Evolutionary conservation across 345 rosid genomes (phyloP).

Genomic region (Bruguiera gymnorhiza): DNA sequence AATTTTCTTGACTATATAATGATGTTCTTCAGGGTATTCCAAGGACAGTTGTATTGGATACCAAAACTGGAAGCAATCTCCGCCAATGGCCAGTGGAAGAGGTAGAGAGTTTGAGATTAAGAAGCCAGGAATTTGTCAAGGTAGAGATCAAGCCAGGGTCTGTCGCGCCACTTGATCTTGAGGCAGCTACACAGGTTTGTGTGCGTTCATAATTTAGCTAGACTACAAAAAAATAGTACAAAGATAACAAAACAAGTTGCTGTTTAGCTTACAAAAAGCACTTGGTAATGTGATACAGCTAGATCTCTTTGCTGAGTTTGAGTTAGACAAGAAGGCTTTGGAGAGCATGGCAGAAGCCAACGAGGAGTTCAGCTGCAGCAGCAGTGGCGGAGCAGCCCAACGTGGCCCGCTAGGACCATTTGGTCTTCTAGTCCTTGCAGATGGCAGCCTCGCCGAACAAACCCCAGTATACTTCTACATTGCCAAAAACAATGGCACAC

Average conservation of each 20-base stretch:
- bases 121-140: slow-evolving; percentile 41
- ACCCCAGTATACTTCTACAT: slow-evolving; percentile 88
- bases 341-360: slow-evolving; percentile 34
- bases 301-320: slow-evolving; percentile 60
- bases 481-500: slow-evolving; percentile 51
- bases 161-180: slow-evolving; percentile 53
- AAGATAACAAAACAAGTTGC: not conserved
- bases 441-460: slow-evolving; percentile 51
- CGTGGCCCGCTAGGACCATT: slow-evolving; percentile 87
- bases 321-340: slow-evolving; percentile 51
- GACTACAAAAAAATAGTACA: too few species aligned
- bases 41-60: slow-evolving; percentile 63
- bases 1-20: not conserved
- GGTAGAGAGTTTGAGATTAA: slow-evolving; percentile 57
- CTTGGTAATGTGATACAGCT: slow-evolving; percentile 31
- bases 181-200: slow-evolving; percentile 66
- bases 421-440: slow-evolving; percentile 78
- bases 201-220: not conserved
- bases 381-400: slow-evolving; percentile 49
- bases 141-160: slow-evolving; percentile 53
- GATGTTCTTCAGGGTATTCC: slow-evolving; percentile 55
- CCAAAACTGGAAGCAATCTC: slow-evolving; percentile 54
- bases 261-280: not conserved
- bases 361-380: slow-evolving; percentile 52
- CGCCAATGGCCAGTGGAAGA: slow-evolving; percentile 90